Evolutionary conservation across 202 grass and related monocot genomes (phyloP), one percentile per base, ranked within the genome.

Genomic region (Setaria viridis): DNA sequence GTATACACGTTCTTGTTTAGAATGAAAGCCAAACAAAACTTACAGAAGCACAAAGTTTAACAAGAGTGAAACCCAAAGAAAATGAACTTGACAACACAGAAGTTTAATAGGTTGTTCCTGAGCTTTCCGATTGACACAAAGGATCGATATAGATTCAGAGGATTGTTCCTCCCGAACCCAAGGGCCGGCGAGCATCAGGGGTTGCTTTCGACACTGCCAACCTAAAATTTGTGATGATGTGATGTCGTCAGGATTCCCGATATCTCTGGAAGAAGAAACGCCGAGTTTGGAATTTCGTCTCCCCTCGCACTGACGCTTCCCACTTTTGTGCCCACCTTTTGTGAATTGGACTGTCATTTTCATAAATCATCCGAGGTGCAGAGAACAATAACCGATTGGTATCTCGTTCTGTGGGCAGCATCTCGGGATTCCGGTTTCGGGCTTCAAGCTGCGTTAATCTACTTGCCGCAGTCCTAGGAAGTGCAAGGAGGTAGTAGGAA

Each of bases 131-230:
- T 33, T 9, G 33, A 57, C 39, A 46, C 43, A 46, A 58, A 25
- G 70, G 46, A 55, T 9, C 4, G 39, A 41, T 41, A 48, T 48
- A 12, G 25, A 58, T 49, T 74, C 69, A 35, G 19, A 48, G 35
- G 43, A 51, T 14, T 21, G 29, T 53, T 33, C 14, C 50, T 5
- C 51, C 7, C 12, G 29, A 51, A 85, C 51, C 11, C 72, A 12
- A 29, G 72, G 19, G 65, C 42, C 16, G 71, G 67, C 8, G 77
- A 34, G 39, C 14, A 68, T 21, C 54, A 48, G 17, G 33, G 43
- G 80, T 69, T 75, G 80, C 84, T 84, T 84, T 87, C 80, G 33
- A 42, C 51, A 2, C 17, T 54, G 12, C 79, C 47, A 82, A 19
- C 79, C 10, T 29, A 74, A 42, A 72, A 66, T 72, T 47, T 50